Evolutionary conservation across 371 early-diverging fungal species (phyloP).

Genomic region (Mucor piriformis): DNA sequence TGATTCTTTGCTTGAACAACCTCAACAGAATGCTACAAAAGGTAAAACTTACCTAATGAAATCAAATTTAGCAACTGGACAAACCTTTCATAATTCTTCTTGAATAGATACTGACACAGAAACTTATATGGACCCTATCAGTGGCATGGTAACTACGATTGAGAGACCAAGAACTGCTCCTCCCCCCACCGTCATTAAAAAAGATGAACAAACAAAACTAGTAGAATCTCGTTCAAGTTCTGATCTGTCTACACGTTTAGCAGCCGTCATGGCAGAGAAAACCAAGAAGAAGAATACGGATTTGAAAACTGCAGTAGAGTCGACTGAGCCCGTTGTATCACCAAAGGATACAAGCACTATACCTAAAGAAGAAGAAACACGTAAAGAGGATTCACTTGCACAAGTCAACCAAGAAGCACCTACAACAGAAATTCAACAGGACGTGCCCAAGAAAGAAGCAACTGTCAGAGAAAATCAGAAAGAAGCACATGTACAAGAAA

Average conservation of each 20-base stretch:
- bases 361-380: no score
- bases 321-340: no score
- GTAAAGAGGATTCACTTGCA: no score
- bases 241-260: slow-evolving; percentile 48
- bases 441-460: background rate
- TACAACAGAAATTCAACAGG: no score
- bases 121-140: slow-evolving; percentile 53
- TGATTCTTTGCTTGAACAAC: slow-evolving; percentile 74
- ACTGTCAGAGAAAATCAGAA: no score
- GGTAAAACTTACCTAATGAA: background rate
- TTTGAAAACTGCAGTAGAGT: no score
- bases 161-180: slow-evolving; percentile 26
- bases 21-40: slow-evolving; percentile 2
- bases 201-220: slow-evolving; percentile 2
- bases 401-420: background rate
- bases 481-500: background rate
- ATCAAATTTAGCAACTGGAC: background rate
- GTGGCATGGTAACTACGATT: slow-evolving; percentile 50
- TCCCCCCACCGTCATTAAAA: slow-evolving; percentile 1
- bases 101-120: slow-evolving; percentile 34
- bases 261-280: slow-evolving; percentile 38
- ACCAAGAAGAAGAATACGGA: background rate
- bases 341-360: background rate
- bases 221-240: slow-evolving; percentile 20
- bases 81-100: no score